A percentile compares a stretch with the other conserved stretches of the same genome.
phyloP scores from a whole-genome alignment of 305 asterid genomes.

The Nicotiana rustica region DNA sequence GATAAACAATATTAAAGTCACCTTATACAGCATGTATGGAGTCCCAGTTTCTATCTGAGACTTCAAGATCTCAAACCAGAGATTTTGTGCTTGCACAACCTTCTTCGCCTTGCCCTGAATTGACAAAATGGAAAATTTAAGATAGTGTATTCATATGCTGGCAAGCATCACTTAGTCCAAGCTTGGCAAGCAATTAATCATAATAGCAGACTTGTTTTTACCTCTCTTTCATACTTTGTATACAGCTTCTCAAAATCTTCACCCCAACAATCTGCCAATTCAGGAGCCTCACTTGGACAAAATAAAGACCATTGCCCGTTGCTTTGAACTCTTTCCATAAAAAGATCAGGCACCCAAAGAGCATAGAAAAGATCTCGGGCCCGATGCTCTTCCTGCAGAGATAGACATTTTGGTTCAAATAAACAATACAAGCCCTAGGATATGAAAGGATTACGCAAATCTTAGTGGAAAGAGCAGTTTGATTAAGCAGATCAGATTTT shows the following conservation, averaged over 20 bases:
- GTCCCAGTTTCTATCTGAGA: slow-evolving; percentile 98
- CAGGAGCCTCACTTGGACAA: slow-evolving; percentile 95
- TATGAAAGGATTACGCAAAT: not conserved
- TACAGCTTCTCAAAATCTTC: slow-evolving; percentile 85
- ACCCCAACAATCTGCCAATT: slow-evolving; percentile 99
- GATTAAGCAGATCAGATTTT: not conserved
- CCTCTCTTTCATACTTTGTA: slow-evolving; percentile 75
- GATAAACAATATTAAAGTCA: slow-evolving; percentile 33
- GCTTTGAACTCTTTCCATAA: slow-evolving; percentile 84
- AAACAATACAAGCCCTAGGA: not conserved
- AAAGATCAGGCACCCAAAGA: slow-evolving; percentile 95
- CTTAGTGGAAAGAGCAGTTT: not conserved
- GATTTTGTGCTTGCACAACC: slow-evolving; percentile 79
- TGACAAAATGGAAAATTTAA: slow-evolving; percentile 22
- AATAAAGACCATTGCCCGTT: slow-evolving; percentile 84
- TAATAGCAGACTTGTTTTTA: slow-evolving; percentile 29
- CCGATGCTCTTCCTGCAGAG: slow-evolving; percentile 82
- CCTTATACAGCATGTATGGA: slow-evolving; percentile 98
- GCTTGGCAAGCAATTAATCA: not conserved
- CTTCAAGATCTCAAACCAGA: slow-evolving; percentile 89
- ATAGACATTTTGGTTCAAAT: not conserved
- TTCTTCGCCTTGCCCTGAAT: slow-evolving; percentile 88
- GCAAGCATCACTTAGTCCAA: not conserved
- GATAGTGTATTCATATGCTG: not conserved
- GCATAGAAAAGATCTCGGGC: slow-evolving; percentile 90